Evolutionary conservation across 148 eudicot species (phyloP).

Genomic region (Fagopyrum esculentum): DNA sequence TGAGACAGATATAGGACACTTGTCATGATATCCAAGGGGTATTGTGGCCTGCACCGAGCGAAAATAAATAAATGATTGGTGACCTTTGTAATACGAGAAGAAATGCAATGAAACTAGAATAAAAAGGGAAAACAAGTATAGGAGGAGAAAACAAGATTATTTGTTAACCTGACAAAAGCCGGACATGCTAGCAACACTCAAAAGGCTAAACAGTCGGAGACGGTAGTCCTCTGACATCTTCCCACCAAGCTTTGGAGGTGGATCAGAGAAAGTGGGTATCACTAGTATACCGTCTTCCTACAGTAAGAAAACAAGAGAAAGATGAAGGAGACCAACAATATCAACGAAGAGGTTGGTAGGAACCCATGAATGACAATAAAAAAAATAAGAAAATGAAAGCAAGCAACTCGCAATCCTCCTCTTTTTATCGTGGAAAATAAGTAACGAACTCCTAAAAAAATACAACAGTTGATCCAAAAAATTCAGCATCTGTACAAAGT

Average conservation of each 20-base stretch:
- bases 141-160: conserved; percentile 4
- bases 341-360: no score
- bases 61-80: neutral
- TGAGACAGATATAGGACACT: conserved; percentile 78
- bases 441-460: neutral
- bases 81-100: neutral
- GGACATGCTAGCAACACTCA: conserved; percentile 80
- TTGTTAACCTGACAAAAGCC: conserved; percentile 88
- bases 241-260: conserved; percentile 69
- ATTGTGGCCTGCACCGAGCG: conserved; percentile 49
- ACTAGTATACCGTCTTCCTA: conserved; percentile 89
- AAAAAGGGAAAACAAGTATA: conserved; percentile 11
- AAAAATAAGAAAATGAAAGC: neutral
- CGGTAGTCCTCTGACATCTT: conserved; percentile 55
- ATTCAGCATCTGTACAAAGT: no score
- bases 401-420: no score
- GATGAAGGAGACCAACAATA: no score
- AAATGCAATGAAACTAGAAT: neutral
- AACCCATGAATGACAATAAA: neutral
- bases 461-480: no score
- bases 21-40: conserved; percentile 70
- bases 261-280: conserved; percentile 62
- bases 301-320: conserved; percentile 11
- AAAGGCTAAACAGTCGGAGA: conserved; percentile 48
- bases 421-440: neutral